Evolutionary conservation across 805 yeast genomes (phyloP).

Genomic region (Suhomyces tanzawaensis): DNA sequence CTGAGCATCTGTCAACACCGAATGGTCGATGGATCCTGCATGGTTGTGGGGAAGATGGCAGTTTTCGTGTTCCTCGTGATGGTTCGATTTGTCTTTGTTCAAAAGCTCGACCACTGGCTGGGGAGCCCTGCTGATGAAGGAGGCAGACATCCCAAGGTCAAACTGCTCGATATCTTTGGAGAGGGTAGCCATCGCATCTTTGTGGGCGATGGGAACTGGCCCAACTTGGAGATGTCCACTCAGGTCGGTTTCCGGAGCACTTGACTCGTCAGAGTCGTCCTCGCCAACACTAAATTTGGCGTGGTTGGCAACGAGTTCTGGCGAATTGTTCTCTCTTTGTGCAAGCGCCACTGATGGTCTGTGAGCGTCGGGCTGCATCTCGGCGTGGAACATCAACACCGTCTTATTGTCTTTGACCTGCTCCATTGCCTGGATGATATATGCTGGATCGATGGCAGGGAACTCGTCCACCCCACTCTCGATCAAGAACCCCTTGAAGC

Average conservation of each 20-base stretch:
- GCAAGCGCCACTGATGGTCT: slow-evolving; percentile 1
- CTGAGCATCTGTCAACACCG: slow-evolving; percentile 48
- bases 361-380: slow-evolving; percentile 56
- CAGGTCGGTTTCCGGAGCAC: not conserved
- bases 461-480: slow-evolving; percentile 97
- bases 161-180: slow-evolving; percentile 30
- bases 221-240: not conserved
- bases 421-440: slow-evolving; percentile 67
- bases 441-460: slow-evolving; percentile 69
- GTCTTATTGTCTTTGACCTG: slow-evolving; percentile 62
- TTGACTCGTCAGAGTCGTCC: not conserved
- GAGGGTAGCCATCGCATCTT: not conserved
- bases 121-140: slow-evolving; percentile 40
- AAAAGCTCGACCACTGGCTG: slow-evolving; percentile 35
- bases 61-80: slow-evolving; percentile 26
- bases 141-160: slow-evolving; percentile 39
- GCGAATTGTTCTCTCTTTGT: slow-evolving; percentile 1
- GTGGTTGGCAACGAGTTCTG: not conserved
- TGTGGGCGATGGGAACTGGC: not conserved
- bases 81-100: slow-evolving; percentile 12
- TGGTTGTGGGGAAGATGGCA: slow-evolving; percentile 32
- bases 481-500: slow-evolving; percentile 89
- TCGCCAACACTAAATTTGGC: slow-evolving; percentile 1
- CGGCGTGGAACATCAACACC: slow-evolving; percentile 89
- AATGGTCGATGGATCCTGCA: slow-evolving; percentile 20